A percentile compares a stretch with the other conserved stretches of the same genome.
These are phyloP conservation scores for Ogataea siamensis DNA, from an alignment of 805 yeast genomes.

Conservation along the genomic window DNA sequence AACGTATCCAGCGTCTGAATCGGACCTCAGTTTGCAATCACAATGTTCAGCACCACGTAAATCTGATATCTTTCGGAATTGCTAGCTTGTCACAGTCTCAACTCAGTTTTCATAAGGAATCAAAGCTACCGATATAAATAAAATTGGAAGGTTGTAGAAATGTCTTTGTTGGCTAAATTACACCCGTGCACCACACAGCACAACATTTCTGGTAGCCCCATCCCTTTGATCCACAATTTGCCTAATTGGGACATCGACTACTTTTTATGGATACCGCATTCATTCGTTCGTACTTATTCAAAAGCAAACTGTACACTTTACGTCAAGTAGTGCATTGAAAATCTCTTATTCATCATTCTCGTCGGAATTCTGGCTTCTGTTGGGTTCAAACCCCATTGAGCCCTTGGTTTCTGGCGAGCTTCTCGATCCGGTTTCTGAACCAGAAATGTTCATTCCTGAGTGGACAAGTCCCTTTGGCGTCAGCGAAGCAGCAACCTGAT, in stretches of 20 bases:
- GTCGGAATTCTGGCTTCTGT: conserved; percentile 16
- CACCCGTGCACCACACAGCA: conserved; percentile 7
- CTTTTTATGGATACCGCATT: no score
- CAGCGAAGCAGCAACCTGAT: conserved; percentile 4
- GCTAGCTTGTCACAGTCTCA: conserved; percentile 7
- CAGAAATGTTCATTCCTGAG: conserved; percentile 4
- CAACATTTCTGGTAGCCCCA: neutral
- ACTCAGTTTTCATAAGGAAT: conserved; percentile 10
- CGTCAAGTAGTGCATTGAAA: neutral
- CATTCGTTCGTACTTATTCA: neutral
- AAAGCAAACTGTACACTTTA: conserved; percentile 5
- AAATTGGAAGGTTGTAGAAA: conserved; percentile 9
- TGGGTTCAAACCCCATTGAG: conserved; percentile 7
- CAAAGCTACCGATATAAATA: conserved; percentile 6
- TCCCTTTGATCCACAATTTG: conserved; percentile 5
- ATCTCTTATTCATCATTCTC: conserved; percentile 10
- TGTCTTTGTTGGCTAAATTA: conserved; percentile 1
- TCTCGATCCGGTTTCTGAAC: conserved; percentile 16
- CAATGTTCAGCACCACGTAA: conserved; percentile 3
- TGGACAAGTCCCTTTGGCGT: conserved; percentile 9
- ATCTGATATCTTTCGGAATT: conserved; percentile 2
- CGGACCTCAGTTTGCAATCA: conserved; percentile 3
- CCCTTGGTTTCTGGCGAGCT: conserved; percentile 13
- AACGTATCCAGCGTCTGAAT: neutral
- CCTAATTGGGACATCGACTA: conserved; percentile 9